Evolutionary conservation across 1,284 basidiomycete genomes (phyloP), one percentile per base, ranked within the genome.

Genomic region (Tetrapyrgos nigripes): DNA sequence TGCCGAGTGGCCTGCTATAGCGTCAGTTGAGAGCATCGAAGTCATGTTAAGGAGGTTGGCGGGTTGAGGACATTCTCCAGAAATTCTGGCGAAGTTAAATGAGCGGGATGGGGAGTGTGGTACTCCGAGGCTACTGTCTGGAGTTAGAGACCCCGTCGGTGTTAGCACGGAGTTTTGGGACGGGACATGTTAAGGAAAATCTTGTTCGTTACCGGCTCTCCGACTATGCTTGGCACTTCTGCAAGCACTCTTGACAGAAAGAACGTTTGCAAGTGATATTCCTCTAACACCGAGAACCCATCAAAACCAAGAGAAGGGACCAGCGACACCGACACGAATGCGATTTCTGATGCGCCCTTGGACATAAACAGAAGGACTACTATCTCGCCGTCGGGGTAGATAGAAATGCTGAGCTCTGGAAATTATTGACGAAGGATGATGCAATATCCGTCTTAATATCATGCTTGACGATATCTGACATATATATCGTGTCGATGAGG

Each of bases 1-100:
- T 46, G 68, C 81, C 69, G 88, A 89, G 69, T 94, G 92, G 67
- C 83, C 74, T 5, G 87, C 84, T 17, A 94, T 86, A 58, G 87
- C 81, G 61, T 84, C 75, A 23, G 82, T 82, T 40, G 85, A 83
- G 29, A 86, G 62, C 14, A 70, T 27, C 28, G 48, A 27, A 21
- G 26, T 29, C 27, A n/a, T 50, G 27, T 17, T 5, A n/a, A 40
- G 6, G 19, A 5, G 5, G 37, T 5, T 11, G 8, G 13, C 19
- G 8, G 17, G 19, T 40, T 8, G 37, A 17, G 37, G 13, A n/a
- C 37, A 40, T 40, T 17, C 19, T 40, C 37, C 14, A 40, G 17
- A 6, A 40, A 40, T 5, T 9, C 13, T n/a, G 37, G 6, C 37
- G 17, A 11, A 11, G 17, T 40, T 40, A 40, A 40, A 40, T 17